Evolutionary conservation across 331 rosid genomes (phyloP), one percentile per base, ranked within the genome.

Genomic region (Arachis monticola): DNA sequence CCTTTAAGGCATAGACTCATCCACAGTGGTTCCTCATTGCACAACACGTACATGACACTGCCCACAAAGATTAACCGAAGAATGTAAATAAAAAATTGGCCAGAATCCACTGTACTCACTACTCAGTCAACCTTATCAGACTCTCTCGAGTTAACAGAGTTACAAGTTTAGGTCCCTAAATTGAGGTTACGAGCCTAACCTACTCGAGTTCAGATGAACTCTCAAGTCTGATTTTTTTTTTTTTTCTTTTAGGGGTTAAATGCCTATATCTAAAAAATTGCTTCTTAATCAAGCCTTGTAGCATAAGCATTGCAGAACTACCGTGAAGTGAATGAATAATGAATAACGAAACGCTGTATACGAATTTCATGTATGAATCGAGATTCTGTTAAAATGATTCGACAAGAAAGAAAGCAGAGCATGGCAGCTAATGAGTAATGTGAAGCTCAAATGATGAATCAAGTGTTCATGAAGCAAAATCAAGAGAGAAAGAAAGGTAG

Each of bases 11-110:
- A 92, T 52, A 88, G 78, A 85, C 38, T 87, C 97, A 92, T 82
- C 99, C 99, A 95, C 14, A 95, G 83, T 0, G 96, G 96, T 69
- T 95, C 99, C 77, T 95, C 99, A 38, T 95, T 90, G 83, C 97
- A 87, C 3, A 95, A 60, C 77, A 92, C 84, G 81, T 95, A 90
- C 97, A 90, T 86, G 74, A 92, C 97, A 69, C 99, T 95, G 88
- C 82, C 57, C 17, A 50, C 80, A 38, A 38, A 38, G 41, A 69
- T 62, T 5, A 11, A 31, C 5, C 1, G 64, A 64, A 47, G 42
- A 1, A 38, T 64, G 55, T 42, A 13, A 68, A 42, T 6, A 58
- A 1, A 72, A 47, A 69, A 8, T 55, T 46, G 12, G 60, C 72
- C 6, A 56, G 11, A 52, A 67, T 27, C 4, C 31, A 61, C 48